These are phyloP conservation scores for Tardiomyces digboiensis DNA, from an alignment of 1,139 yeast genomes.

Conservation along the genomic window DNA sequence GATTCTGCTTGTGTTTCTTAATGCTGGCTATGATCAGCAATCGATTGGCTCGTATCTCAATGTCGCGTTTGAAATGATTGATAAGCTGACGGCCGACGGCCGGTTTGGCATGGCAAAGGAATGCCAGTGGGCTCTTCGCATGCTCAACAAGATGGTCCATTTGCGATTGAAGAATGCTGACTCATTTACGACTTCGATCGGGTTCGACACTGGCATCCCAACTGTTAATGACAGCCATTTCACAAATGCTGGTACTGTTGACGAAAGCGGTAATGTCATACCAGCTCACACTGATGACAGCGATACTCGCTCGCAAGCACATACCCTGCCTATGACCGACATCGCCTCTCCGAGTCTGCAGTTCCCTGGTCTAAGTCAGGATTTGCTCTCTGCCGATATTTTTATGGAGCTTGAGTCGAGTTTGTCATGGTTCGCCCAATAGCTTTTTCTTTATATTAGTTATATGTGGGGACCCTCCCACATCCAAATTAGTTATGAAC, in stretches of 20 bases:
- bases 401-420: conserved; percentile 10
- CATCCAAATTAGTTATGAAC: too few species aligned
- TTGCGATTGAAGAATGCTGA: conserved; percentile 13
- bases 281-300: conserved; percentile 1
- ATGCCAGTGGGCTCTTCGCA: conserved; percentile 54
- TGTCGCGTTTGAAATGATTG: conserved; percentile 23
- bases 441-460: too few species aligned
- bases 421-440: conserved; percentile 18
- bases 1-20: conserved; percentile 35
- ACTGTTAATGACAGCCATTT: conserved; percentile 39
- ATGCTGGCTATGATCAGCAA: conserved; percentile 27
- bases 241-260: conserved; percentile 17
- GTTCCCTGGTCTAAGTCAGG: conserved; percentile 2
- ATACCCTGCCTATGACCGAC: neutral
- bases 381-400: conserved; percentile 2
- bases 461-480: too few species aligned
- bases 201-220: neutral
- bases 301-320: conserved; percentile 1
- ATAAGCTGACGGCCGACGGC: conserved; percentile 31
- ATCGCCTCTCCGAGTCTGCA: neutral
- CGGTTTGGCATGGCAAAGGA: conserved; percentile 52
- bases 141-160: conserved; percentile 42
- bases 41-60: conserved; percentile 16
- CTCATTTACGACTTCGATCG: neutral
- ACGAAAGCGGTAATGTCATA: conserved; percentile 9